Evolutionary conservation across 768 basidiomycete genomes (phyloP), one percentile per base, ranked within the genome.

Genomic region (Tylopilus balloui): DNA sequence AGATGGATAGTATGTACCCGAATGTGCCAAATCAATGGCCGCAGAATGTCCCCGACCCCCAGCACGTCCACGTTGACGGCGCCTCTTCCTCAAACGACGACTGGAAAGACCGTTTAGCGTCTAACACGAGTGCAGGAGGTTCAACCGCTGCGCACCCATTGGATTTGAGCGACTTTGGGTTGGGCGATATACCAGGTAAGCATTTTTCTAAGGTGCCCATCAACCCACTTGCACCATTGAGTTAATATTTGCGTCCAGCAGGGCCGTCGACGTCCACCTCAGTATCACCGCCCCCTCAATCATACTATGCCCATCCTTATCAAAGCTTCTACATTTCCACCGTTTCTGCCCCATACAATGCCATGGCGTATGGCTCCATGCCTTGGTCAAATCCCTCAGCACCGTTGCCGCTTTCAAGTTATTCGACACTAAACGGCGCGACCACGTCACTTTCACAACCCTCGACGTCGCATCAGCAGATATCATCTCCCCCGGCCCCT

Each of bases 341-440:
- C 47, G 69, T 74, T 24, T 64, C 73, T 4, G 69, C 73, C 4
- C 75, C 77, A 13, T 81, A 76, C 63, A 77, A 78, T 51, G 72
- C 77, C 6, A 73, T 80, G 59, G 61, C 76, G 2, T 86, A 84
- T 51, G 76, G 78, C n/a, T 57, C 74, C 3, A 58, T 68, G 54
- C 59, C 72, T 8, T 84, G 81, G 80, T 56, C 74, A 1, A 58
- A 65, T 17, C 60, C 72, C 8, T 63, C 69, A 2, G 59, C 66
- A 23, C 67, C 70, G 12, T 44, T 88, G 1, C 87, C 87, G 0
- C 64, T 89, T 24, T 88, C 87, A 13, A 81, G 69, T 51, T 89
- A 88, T 52, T 89, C 88, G n/a, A 80, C 81, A 39, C 68, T 88
- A 41, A 87, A 88, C 63, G 86, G 84, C 14, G 84, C 86, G n/a